phyloP scores from a whole-genome alignment of 164 flowering plant species.

The Amborella trichopoda region DNA sequence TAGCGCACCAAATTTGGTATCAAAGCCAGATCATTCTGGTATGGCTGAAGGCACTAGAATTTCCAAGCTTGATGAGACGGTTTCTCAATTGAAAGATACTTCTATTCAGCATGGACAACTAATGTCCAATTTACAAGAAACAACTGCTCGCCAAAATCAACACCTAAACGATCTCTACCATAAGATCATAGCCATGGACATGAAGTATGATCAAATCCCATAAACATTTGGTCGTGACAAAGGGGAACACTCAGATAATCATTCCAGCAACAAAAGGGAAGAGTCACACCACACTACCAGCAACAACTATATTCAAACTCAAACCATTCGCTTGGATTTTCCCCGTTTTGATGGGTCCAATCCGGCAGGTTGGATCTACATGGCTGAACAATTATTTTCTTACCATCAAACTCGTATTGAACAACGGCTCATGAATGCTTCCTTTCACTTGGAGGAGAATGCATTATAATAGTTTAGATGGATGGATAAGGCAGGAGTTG shows the following conservation, averaged over 20 bases:
- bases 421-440: neutral
- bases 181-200: neutral
- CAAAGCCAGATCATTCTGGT: no score
- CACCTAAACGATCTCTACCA: neutral
- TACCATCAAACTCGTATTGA: neutral
- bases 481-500: neutral
- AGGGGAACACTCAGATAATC: neutral
- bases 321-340: constrained; percentile 4
- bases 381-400: constrained; percentile 1
- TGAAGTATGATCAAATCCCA: neutral
- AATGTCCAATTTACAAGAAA: neutral
- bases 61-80: no score
- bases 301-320: neutral
- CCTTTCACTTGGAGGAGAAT: constrained; percentile 2
- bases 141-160: neutral
- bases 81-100: no score
- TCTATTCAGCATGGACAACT: neutral
- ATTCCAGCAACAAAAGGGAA: neutral
- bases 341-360: neutral
- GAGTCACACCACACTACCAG: no score
- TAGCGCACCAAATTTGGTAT: no score
- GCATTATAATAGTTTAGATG: constrained; percentile 1
- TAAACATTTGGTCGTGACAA: neutral
- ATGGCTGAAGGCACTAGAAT: no score
- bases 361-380: neutral